A percentile compares a stretch with the other conserved stretches of the same genome.
These are phyloP conservation scores for Nematodospora anomalae DNA, from an alignment of 1,139 yeast genomes.

Conservation along the genomic window DNA sequence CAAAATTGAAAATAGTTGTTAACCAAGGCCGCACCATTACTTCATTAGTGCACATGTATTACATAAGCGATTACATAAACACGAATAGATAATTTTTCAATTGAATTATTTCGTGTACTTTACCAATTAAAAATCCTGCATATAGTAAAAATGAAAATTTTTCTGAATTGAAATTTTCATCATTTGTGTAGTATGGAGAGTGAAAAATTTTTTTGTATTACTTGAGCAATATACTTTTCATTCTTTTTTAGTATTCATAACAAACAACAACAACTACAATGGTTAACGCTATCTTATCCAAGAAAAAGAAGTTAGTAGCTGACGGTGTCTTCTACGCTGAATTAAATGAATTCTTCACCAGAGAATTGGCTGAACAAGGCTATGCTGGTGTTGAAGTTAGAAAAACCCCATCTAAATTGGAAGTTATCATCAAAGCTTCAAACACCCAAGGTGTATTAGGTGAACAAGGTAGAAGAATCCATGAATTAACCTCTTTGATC, in stretches of 20 bases:
- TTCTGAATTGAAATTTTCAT: slow-evolving; percentile 1
- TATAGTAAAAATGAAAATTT: not conserved
- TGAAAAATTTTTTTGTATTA: slow-evolving; percentile 3
- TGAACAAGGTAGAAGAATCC: slow-evolving; percentile 99
- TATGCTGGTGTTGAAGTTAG: slow-evolving; percentile 99
- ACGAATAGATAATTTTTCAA: too few relatives aligned
- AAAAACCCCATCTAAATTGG: slow-evolving; percentile 97
- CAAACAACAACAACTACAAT: too few relatives aligned
- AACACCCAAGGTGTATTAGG: slow-evolving; percentile 99
- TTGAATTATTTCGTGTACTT: too few relatives aligned
- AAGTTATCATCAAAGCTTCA: slow-evolving; percentile 97
- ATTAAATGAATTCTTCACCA: slow-evolving; percentile 99
- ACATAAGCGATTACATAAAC: too few relatives aligned
- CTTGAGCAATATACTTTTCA: slow-evolving; percentile 1
- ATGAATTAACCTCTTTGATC: slow-evolving; percentile 95
- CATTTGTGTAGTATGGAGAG: slow-evolving; percentile 18
- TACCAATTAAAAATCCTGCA: slow-evolving; percentile 1
- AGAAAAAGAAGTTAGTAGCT: slow-evolving; percentile 92
- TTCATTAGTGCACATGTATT: too few relatives aligned
- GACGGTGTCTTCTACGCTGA: slow-evolving; percentile 99
- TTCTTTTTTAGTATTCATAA: too few relatives aligned
- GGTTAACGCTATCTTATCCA: slow-evolving; percentile 65
- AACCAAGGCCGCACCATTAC: too few relatives aligned
- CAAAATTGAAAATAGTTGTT: too few relatives aligned
- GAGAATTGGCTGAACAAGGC: slow-evolving; percentile 99